Percentiles rank a stretch among this genome's conserved stretches.
These are phyloP conservation scores for Didymella pomorum DNA, from an alignment of 2,329 filamentous ascomycete species.

Conservation along the genomic window DNA sequence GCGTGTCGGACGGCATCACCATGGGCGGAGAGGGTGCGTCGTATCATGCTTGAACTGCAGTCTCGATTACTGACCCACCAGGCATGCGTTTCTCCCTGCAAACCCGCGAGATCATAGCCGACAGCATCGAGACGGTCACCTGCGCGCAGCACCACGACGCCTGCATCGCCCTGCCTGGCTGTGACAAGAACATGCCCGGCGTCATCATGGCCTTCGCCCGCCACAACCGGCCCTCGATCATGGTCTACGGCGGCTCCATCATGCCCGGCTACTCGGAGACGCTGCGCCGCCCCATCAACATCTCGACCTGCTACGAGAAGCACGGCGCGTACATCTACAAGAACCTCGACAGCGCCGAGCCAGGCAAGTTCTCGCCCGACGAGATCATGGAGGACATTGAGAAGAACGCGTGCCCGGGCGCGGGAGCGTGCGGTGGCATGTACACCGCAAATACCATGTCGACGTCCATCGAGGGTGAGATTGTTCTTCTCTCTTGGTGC, in stretches of 20 bases:
- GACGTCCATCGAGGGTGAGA: constrained; percentile 74
- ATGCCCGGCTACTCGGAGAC: constrained; percentile 82
- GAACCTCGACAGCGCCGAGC: constrained; percentile 73
- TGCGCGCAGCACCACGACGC: constrained; percentile 93
- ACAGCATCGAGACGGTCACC: constrained; percentile 92
- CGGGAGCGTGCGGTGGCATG: constrained; percentile 89
- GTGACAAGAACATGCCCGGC: constrained; percentile 98
- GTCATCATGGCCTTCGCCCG: constrained; percentile 89
- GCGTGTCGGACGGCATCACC: constrained; percentile 89
- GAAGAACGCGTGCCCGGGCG: constrained; percentile 76
- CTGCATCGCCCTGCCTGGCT: constrained; percentile 90
- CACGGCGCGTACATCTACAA: constrained; percentile 83
- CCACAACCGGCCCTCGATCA: constrained; percentile 89
- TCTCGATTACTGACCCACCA: constrained; percentile 43
- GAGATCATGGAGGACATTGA: constrained; percentile 88
- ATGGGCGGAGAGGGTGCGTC: constrained; percentile 85
- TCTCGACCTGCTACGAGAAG: constrained; percentile 88
- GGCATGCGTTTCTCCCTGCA: constrained; percentile 95
- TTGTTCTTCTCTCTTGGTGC: background rate
- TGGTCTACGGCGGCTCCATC: constrained; percentile 95
- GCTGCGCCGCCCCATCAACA: constrained; percentile 82
- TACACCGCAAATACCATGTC: constrained; percentile 96
- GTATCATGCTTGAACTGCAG: too few species aligned
- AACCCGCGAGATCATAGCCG: constrained; percentile 89
- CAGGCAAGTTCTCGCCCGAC: constrained; percentile 71